Evolutionary conservation across 306 rosid genomes (phyloP), one percentile per base, ranked within the genome.

Genomic region (Quercus berberidifolia): DNA sequence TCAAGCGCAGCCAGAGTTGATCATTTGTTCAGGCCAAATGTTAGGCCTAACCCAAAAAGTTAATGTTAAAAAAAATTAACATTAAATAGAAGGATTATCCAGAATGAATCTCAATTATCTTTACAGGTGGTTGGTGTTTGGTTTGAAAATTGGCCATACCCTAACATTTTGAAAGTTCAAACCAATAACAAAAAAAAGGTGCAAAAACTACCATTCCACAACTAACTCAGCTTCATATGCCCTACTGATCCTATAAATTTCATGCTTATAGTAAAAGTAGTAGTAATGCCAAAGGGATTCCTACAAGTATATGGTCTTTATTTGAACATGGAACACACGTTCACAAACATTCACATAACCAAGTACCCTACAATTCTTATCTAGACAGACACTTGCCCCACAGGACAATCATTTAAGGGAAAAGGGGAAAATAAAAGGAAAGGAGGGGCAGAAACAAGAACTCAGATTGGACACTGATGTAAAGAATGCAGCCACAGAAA

Each of bases 161-260:
- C 38, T 5, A 71, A 26, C 35, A 56, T 7, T 71, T 56, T 35
- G 74, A 33, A 54, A 6, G 74, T 75, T 75, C 46, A 73, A 73
- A 65, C 49, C 43, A 4, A 26, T 25, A 72, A 41, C 35, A 58
- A 38, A 46, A 59, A 59, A 23, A 35, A 17, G 25, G 56, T 60
- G 55, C 43, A 73, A 43, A 72, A 81, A 78, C 85, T 74, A 85
- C 82, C 85, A 75, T 69, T 85, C 88, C 57, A 76, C 87, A 84
- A 76, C 83, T 58, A 82, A 84, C 78, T 65, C 74, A 78, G 60
- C 52, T 21, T 51, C 75, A n/a, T 28, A 65, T 52, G 70, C 62
- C 55, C 55, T 57, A 59, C 57, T 21, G 20, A 74, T 82, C 82
- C 55, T 59, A 63, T 23, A 23, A 31, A 72, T 54, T 46, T 59